Percentiles rank a stretch among this genome's conserved stretches.
These are phyloP conservation scores for Stipa capillata DNA, from an alignment of 176 grass and related monocot genomes.

Conservation along the genomic window DNA sequence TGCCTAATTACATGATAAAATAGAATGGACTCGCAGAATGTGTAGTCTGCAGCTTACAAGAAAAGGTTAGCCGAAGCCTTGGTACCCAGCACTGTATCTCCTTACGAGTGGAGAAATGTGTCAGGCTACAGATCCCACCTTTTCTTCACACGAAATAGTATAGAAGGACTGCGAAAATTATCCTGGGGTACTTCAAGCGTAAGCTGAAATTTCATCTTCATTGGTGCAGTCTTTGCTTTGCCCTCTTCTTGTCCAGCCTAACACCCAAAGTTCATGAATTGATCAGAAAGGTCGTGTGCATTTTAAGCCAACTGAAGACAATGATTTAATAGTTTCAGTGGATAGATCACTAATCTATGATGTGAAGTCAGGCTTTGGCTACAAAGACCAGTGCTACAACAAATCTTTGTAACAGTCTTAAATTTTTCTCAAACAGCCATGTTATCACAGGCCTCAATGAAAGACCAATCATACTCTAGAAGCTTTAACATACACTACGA, in stretches of 20 bases:
- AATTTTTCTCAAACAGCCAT: neutral
- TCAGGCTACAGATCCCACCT: slow-evolving; percentile 75
- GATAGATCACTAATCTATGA: neutral
- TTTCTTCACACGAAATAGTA: slow-evolving; percentile 90
- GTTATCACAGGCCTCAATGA: neutral
- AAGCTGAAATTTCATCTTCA: slow-evolving; percentile 76
- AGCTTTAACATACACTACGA: neutral
- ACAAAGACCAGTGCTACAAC: neutral
- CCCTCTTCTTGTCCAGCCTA: slow-evolving; percentile 81
- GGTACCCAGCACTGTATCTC: neutral
- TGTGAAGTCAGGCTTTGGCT: neutral
- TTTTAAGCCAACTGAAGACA: neutral
- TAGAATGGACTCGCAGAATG: neutral
- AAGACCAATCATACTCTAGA: neutral
- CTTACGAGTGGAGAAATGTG: neutral
- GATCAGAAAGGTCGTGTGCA: neutral
- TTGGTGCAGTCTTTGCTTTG: slow-evolving; percentile 61
- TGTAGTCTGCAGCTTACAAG: neutral
- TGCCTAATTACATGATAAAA: slow-evolving; percentile 3
- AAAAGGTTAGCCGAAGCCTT: slow-evolving; percentile 1
- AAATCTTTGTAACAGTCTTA: neutral
- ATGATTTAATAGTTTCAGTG: neutral
- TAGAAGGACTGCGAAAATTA: slow-evolving; percentile 39
- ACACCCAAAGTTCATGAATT: slow-evolving; percentile 23
- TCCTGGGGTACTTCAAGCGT: slow-evolving; percentile 86